A percentile compares a stretch with the other conserved stretches of the same genome.
Evolutionary conservation across 2,329 filamentous ascomycete genomes (phyloP).

Genomic region (Aschersonia sp.): DNA sequence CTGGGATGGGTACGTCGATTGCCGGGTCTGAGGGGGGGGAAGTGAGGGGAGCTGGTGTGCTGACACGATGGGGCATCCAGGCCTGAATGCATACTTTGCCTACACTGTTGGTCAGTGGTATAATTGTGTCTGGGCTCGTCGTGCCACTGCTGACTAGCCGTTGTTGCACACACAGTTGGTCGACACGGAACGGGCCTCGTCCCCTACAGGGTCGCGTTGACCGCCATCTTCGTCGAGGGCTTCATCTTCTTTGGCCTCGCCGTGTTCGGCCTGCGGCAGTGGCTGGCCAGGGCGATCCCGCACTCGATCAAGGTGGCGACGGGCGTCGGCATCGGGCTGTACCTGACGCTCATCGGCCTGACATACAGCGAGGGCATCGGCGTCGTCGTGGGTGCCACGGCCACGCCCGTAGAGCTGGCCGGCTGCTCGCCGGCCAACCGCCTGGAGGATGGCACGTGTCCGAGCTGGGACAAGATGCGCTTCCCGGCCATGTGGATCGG

Average conservation of each 20-base stretch:
- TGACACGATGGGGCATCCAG: slow-evolving; percentile 6
- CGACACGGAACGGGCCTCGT: slow-evolving; percentile 59
- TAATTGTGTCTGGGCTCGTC: neutral
- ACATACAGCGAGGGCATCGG: slow-evolving; percentile 77
- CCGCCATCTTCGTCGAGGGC: slow-evolving; percentile 79
- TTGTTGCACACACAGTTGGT: slow-evolving; percentile 36
- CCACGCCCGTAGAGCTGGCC: slow-evolving; percentile 60
- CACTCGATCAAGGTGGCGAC: slow-evolving; percentile 77
- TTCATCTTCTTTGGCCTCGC: slow-evolving; percentile 74
- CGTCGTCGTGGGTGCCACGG: slow-evolving; percentile 51
- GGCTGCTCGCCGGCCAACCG: slow-evolving; percentile 43
- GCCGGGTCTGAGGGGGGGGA: neutral
- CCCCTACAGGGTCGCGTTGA: slow-evolving; percentile 62
- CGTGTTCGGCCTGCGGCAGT: slow-evolving; percentile 69
- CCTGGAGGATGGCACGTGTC: slow-evolving; percentile 41
- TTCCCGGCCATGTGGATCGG: slow-evolving; percentile 76
- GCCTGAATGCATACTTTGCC: slow-evolving; percentile 76
- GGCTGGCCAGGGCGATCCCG: slow-evolving; percentile 73
- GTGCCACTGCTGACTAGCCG: neutral
- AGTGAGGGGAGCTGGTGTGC: neutral
- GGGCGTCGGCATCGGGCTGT: slow-evolving; percentile 73
- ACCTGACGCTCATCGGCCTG: slow-evolving; percentile 60
- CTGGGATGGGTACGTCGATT: slow-evolving; percentile 24
- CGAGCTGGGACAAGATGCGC: slow-evolving; percentile 57
- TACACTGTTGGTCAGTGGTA: slow-evolving; percentile 37